Conservation (phyloP, 768 basidiomycete species). For the Chalciporus sphaerocephalus region DNA sequence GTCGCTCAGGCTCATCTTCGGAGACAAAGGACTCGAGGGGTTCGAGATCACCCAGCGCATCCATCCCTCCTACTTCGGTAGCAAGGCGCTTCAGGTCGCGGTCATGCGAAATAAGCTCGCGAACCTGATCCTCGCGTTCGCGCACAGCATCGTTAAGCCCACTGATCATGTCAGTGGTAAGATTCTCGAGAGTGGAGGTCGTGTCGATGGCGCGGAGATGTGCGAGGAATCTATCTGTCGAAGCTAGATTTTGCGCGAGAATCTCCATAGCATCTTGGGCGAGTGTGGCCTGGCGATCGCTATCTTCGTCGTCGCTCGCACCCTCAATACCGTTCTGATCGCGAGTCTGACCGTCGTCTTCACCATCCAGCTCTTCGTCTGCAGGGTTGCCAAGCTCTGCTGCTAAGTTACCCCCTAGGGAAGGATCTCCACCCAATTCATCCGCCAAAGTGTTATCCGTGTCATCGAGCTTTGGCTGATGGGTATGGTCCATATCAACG, state of each 20-base stretch:
- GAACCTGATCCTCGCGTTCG: constrained; percentile 77
- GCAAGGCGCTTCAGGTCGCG: constrained; percentile 75
- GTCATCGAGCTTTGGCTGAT: constrained; percentile 26
- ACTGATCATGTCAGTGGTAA: constrained; percentile 75
- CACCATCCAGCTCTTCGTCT: constrained; percentile 16
- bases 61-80: constrained; percentile 71
- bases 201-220: constrained; percentile 69
- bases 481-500: constrained; percentile 27
- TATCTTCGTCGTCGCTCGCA: constrained; percentile 26
- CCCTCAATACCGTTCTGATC: constrained; percentile 9
- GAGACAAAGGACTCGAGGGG: constrained; percentile 44
- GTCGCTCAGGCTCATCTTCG: constrained; percentile 29
- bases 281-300: constrained; percentile 20
- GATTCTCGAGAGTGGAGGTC: constrained; percentile 49
- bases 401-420: constrained; percentile 18
- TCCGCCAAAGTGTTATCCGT: constrained; percentile 40
- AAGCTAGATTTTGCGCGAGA: constrained; percentile 68
- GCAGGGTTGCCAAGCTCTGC: constrained; percentile 21
- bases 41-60: constrained; percentile 66
- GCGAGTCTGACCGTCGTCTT: constrained; percentile 11
- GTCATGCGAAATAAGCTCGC: constrained; percentile 73
- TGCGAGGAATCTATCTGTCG: constrained; percentile 71
- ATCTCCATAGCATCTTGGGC: constrained; percentile 64
- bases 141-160: constrained; percentile 69
- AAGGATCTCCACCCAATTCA: constrained; percentile 31